These are phyloP conservation scores for Jaltomata sinuosa DNA, from an alignment of 257 asterid species.

Conservation along the genomic window DNA sequence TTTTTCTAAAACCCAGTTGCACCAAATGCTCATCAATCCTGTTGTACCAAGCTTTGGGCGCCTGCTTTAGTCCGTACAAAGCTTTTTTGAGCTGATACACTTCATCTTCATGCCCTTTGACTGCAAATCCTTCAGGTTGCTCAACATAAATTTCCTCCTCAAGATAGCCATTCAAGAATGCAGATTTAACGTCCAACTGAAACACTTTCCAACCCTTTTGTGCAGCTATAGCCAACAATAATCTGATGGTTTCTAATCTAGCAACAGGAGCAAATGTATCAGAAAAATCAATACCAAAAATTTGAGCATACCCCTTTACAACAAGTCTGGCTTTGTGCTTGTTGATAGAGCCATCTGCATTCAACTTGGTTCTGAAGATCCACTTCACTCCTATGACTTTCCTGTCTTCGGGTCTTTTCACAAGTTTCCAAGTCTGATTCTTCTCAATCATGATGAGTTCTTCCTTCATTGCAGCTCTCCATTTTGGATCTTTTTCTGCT, in stretches of 20 bases:
- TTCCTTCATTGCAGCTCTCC: background rate
- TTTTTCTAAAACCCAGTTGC: background rate
- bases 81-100: background rate
- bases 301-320: too few relatives aligned
- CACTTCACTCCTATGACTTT: background rate
- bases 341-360: background rate
- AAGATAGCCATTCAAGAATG: too few relatives aligned
- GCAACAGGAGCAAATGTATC: too few relatives aligned
- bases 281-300: too few relatives aligned
- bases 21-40: background rate
- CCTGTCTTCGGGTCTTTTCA: background rate
- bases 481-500: background rate
- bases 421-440: background rate
- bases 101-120: background rate
- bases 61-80: background rate
- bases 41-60: background rate
- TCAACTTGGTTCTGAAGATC: background rate
- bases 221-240: too few relatives aligned
- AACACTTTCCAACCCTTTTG: too few relatives aligned
- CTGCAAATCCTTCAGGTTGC: background rate
- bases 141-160: background rate
- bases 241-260: too few relatives aligned
- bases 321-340: background rate
- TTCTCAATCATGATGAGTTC: background rate
- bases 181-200: too few relatives aligned